phyloP scores from a whole-genome alignment of 2,329 filamentous ascomycete species.

The Clarireedia monteithiana region DNA sequence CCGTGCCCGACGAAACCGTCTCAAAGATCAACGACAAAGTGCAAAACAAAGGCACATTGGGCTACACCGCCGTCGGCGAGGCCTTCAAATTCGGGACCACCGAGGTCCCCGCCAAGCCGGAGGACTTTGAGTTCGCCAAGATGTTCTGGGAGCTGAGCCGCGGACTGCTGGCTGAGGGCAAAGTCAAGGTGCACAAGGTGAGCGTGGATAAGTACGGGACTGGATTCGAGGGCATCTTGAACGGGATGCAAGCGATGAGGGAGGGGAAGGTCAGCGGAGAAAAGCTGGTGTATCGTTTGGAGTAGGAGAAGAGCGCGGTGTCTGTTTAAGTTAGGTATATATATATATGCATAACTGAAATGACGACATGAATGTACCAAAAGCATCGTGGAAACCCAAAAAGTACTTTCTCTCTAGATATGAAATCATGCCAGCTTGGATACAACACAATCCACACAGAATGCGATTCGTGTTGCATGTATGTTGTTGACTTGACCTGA shows the following conservation, averaged over 20 bases:
- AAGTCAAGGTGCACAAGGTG: conserved; percentile 31
- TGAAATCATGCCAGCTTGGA: too few species aligned
- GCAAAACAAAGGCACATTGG: conserved; percentile 28
- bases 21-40: conserved; percentile 34
- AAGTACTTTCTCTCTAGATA: too few species aligned
- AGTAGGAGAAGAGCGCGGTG: conserved; percentile 11
- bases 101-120: conserved; percentile 17
- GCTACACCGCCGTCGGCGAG: conserved; percentile 36
- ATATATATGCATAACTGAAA: too few species aligned
- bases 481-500: too few species aligned
- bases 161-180: conserved; percentile 31
- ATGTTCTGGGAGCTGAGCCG: conserved; percentile 32
- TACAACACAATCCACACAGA: too few species aligned
- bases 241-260: conserved; percentile 23
- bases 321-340: too few species aligned
- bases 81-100: conserved; percentile 22
- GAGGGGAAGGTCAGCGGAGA: conserved; percentile 10
- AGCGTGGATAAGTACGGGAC: conserved; percentile 23
- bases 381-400: too few species aligned
- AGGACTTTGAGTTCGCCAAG: conserved; percentile 32
- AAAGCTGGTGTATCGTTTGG: conserved; percentile 38
- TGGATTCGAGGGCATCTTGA: conserved; percentile 26
- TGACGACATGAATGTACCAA: too few species aligned
- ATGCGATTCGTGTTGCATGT: too few species aligned
- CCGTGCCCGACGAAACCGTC: conserved; percentile 32